These are phyloP conservation scores for Incumbomyces lentus DNA, from an alignment of 2,329 filamentous ascomycete species.

Conservation along the genomic window DNA sequence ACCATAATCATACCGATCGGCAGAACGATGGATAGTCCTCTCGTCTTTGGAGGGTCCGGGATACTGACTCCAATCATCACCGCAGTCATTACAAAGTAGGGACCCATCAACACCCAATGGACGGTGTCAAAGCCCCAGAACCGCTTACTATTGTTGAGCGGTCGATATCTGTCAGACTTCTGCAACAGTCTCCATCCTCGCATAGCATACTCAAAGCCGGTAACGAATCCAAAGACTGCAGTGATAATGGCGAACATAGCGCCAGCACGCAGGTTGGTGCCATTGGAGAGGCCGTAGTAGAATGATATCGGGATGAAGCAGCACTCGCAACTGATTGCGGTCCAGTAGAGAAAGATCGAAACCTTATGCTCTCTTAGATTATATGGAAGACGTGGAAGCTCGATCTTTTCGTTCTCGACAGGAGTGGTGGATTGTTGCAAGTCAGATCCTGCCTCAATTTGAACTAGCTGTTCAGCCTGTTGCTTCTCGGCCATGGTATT, in stretches of 20 bases:
- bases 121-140: conserved; percentile 15
- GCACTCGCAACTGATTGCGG: conserved; percentile 10
- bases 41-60: conserved; percentile 11
- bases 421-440: too few relatives aligned
- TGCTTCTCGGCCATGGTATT: too few relatives aligned
- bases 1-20: conserved; percentile 20
- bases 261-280: conserved; percentile 9
- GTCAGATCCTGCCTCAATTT: too few relatives aligned
- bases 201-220: conserved; percentile 14
- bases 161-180: conserved; percentile 13
- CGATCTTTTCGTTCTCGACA: neutral
- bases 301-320: conserved; percentile 14
- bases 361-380: conserved; percentile 14
- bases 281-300: conserved; percentile 15
- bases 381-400: conserved; percentile 14
- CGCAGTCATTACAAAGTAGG: conserved; percentile 14
- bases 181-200: conserved; percentile 14
- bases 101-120: conserved; percentile 11
- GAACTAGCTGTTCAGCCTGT: too few relatives aligned
- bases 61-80: conserved; percentile 16
- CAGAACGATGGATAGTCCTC: conserved; percentile 12
- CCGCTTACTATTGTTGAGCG: conserved; percentile 9
- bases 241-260: conserved; percentile 9
- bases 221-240: conserved; percentile 12
- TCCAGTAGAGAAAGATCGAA: conserved; percentile 9